A percentile compares a stretch with the other conserved stretches of the same genome.
Evolutionary conservation across 2,329 filamentous ascomycete species (phyloP).

Genomic region (Akanthomyces muscarius): DNA sequence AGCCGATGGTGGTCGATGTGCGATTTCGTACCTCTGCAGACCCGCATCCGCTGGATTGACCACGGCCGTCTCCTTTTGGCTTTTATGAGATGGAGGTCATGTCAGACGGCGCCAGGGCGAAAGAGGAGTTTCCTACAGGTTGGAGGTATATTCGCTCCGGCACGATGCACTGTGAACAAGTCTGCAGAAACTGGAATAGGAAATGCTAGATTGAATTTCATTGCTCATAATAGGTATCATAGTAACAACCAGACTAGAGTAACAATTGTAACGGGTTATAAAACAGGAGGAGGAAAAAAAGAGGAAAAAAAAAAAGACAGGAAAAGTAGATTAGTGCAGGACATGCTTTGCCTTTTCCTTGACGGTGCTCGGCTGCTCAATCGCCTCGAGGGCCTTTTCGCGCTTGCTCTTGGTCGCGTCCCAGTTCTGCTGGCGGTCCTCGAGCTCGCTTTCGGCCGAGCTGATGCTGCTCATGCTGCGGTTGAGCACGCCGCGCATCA

Average conservation of each 20-base stretch:
- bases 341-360: conserved; percentile 31
- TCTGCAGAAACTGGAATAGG: too few species aligned
- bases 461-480: conserved; percentile 50
- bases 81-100: too few species aligned
- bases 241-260: neutral
- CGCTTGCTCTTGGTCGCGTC: conserved; percentile 45
- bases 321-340: neutral
- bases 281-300: neutral
- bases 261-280: neutral
- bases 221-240: conserved; percentile 14
- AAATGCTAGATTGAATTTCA: neutral
- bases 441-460: conserved; percentile 51
- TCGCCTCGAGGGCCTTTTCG: conserved; percentile 47
- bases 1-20: too few species aligned
- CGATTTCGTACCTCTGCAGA: too few species aligned
- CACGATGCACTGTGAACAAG: too few species aligned
- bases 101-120: too few species aligned
- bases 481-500: conserved; percentile 54
- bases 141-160: too few species aligned
- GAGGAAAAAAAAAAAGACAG: neutral
- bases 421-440: conserved; percentile 39
- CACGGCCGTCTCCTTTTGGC: too few species aligned
- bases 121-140: too few species aligned
- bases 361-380: conserved; percentile 47
- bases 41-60: too few species aligned